Conservation (phyloP, 2,329 filamentous ascomycete genomes). For the Plenodomus lindquistii region DNA sequence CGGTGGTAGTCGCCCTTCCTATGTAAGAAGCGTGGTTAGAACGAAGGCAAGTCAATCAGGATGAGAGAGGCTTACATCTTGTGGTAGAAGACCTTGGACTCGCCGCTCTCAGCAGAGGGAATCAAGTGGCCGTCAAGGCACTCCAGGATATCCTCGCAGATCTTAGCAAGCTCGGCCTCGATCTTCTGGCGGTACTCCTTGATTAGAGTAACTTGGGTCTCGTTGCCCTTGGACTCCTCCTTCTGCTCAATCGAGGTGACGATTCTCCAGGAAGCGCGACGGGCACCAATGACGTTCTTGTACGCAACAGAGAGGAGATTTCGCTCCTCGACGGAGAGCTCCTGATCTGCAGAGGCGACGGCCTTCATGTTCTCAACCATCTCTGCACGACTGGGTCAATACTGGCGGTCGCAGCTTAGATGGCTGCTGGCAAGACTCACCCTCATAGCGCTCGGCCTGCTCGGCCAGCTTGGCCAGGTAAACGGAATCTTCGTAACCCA, state of each 20-base stretch:
- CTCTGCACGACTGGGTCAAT: conserved; percentile 61
- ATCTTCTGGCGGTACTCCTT: conserved; percentile 99
- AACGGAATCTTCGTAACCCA: conserved; percentile 99
- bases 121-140: conserved; percentile 94
- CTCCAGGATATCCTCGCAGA: conserved; percentile 96
- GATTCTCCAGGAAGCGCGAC: conserved; percentile 97
- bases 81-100: conserved; percentile 99
- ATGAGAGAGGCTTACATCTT: conserved; percentile 75
- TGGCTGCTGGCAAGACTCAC: conserved; percentile 53
- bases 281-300: conserved; percentile 98
- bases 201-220: conserved; percentile 85
- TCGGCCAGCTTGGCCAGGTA: conserved; percentile 99
- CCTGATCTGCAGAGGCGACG: conserved; percentile 78
- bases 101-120: conserved; percentile 88
- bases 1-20: conserved; percentile 99
- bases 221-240: conserved; percentile 98
- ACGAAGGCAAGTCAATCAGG: conserved; percentile 5
- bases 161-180: conserved; percentile 92
- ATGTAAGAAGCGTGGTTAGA: conserved; percentile 34
- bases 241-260: conserved; percentile 99
- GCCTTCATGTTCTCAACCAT: conserved; percentile 99
- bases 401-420: conserved; percentile 3
- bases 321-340: conserved; percentile 82
- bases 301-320: conserved; percentile 97
- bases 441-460: conserved; percentile 99